Conservation (phyloP, 257 asterid species). For the Cinchona pubescens region DNA sequence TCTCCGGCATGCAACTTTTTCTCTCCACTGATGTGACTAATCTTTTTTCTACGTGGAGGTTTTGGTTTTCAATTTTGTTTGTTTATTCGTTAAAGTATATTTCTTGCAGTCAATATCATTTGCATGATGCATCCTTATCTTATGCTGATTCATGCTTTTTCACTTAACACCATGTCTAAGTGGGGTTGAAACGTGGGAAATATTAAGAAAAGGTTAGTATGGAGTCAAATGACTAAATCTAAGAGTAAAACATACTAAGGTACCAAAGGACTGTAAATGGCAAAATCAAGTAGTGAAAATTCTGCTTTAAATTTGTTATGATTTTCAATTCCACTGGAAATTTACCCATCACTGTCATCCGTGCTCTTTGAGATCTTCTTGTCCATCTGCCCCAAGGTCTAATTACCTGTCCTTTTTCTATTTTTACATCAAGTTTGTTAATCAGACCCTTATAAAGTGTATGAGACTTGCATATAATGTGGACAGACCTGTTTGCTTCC, state of each 20-base stretch:
- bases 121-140: not conserved
- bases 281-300: not conserved
- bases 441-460: no score
- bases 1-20: not conserved
- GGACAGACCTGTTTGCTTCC: not conserved
- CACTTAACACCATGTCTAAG: no score
- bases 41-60: no score
- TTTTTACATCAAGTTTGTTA: no score
- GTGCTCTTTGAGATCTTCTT: no score
- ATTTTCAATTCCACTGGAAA: not conserved
- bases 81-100: not conserved
- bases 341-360: constrained; percentile 3
- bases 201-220: not conserved
- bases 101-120: not conserved
- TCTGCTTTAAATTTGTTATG: not conserved
- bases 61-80: not conserved
- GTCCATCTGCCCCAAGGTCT: no score
- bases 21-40: no score
- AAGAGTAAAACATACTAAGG: not conserved
- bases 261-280: not conserved
- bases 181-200: not conserved
- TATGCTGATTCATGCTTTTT: not conserved
- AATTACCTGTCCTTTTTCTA: no score
- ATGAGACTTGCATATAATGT: no score
- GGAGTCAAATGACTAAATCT: not conserved